Evolutionary conservation across 108 stramenopile genomes (phyloP).

Genomic region (Pseudonitzschia multiseries): DNA sequence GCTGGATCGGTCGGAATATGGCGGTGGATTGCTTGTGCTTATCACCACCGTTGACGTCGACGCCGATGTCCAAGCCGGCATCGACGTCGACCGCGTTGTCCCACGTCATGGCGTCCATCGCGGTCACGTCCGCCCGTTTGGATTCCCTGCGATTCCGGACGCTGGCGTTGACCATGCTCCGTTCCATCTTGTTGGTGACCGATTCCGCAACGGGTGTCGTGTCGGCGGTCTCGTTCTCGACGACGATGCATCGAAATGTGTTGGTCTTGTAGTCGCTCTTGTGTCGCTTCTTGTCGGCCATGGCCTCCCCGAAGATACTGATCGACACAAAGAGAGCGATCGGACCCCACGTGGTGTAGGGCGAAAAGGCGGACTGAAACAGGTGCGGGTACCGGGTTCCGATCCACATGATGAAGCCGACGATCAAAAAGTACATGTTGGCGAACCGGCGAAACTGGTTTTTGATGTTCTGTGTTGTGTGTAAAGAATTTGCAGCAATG

Average conservation of each 20-base stretch:
- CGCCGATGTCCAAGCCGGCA: conserved; percentile 48
- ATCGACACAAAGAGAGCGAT: conserved; percentile 86
- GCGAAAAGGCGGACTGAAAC: conserved; percentile 85
- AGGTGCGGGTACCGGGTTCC: conserved; percentile 79
- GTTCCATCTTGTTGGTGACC: background rate
- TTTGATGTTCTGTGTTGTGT: conserved; percentile 50
- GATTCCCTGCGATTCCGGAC: background rate
- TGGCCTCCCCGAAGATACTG: conserved; percentile 88
- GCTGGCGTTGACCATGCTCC: background rate
- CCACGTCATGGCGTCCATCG: conserved; percentile 23
- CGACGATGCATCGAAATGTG: conserved; percentile 58
- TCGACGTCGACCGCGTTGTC: no score
- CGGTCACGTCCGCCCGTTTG: background rate
- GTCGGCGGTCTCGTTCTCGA: conserved; percentile 5
- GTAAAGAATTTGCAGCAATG: no score
- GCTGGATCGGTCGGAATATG: conserved; percentile 62
- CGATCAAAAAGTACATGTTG: conserved; percentile 95
- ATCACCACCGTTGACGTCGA: conserved; percentile 40
- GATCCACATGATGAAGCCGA: conserved; percentile 90
- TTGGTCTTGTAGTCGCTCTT: conserved; percentile 83
- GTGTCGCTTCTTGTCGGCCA: conserved; percentile 89
- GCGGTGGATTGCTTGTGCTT: conserved; percentile 35
- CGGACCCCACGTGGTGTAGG: conserved; percentile 94
- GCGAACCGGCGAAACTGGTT: conserved; percentile 89
- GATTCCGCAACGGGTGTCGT: background rate